Evolutionary conservation across 2,329 filamentous ascomycete species (phyloP).

Genomic region (Colletotrichum sansevieriae): DNA sequence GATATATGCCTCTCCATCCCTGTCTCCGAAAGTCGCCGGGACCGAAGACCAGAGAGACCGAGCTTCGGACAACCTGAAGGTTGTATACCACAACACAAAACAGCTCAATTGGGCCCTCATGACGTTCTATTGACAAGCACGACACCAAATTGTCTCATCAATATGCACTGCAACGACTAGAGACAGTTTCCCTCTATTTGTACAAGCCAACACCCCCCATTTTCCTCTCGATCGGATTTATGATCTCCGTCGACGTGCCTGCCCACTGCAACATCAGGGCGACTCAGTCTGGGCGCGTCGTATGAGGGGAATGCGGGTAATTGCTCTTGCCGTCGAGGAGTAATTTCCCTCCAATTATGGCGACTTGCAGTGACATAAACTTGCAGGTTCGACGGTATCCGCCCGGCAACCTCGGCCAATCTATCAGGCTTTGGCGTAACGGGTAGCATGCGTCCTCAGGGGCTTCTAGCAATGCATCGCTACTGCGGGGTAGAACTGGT

Average conservation of each 20-base stretch:
- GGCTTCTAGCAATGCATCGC: neutral
- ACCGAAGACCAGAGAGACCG: slow-evolving; percentile 31
- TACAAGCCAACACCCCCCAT: slow-evolving; percentile 2
- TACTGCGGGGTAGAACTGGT: slow-evolving; percentile 25
- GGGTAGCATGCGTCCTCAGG: neutral
- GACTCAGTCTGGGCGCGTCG: slow-evolving; percentile 11
- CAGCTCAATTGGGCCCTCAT: slow-evolving; percentile 15
- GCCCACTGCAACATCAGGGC: slow-evolving; percentile 3
- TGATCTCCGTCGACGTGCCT: neutral
- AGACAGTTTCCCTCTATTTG: neutral
- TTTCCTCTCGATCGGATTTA: neutral
- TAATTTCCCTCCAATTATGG: slow-evolving; percentile 34
- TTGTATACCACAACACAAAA: neutral
- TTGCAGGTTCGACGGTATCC: neutral
- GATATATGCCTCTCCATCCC: slow-evolving; percentile 25
- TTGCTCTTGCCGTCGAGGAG: neutral
- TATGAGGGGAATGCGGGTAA: neutral
- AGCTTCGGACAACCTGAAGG: slow-evolving; percentile 13
- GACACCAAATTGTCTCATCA: neutral
- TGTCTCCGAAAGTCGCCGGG: slow-evolving; percentile 25
- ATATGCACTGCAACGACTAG: too few relatives aligned
- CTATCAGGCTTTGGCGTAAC: neutral
- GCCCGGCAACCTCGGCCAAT: slow-evolving; percentile 7
- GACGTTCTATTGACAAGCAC: neutral
- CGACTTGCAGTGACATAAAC: neutral